These are phyloP conservation scores for Venturia pyrina DNA, from an alignment of 2,329 filamentous ascomycete species.

Conservation along the genomic window DNA sequence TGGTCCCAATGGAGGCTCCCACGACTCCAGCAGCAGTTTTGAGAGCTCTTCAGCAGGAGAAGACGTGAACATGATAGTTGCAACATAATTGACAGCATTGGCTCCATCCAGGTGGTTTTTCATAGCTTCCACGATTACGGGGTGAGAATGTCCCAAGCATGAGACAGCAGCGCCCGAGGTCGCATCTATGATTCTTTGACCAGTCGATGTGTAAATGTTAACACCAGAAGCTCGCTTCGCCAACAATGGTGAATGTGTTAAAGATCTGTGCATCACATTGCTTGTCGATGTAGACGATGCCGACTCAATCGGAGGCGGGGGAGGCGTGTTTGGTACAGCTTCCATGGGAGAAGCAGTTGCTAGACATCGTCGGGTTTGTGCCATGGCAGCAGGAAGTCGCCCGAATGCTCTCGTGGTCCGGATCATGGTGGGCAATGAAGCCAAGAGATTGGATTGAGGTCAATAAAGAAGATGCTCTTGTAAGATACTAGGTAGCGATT, in stretches of 20 bases:
- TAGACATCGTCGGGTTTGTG: not conserved
- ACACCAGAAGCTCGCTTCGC: constrained; percentile 34
- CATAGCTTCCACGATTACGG: constrained; percentile 51
- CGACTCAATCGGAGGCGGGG: not conserved
- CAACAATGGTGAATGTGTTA: not conserved
- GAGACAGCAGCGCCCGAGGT: constrained; percentile 65
- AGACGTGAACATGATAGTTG: constrained; percentile 49
- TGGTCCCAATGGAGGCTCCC: not conserved
- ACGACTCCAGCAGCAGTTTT: constrained; percentile 19
- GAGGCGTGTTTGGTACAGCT: not conserved
- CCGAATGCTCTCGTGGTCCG: not conserved
- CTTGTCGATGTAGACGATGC: not conserved
- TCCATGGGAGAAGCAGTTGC: constrained; percentile 1
- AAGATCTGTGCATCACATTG: not conserved
- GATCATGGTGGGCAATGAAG: not conserved
- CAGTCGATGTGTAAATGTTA: constrained; percentile 42
- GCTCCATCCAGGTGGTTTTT: constrained; percentile 42
- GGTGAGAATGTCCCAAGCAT: constrained; percentile 57
- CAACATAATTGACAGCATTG: constrained; percentile 46
- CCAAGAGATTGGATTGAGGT: no score
- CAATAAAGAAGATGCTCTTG: not conserved
- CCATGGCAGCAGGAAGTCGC: not conserved
- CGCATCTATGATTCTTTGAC: constrained; percentile 57
- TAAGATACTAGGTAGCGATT: not conserved
- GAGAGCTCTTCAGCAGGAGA: constrained; percentile 44